Evolutionary conservation across 768 basidiomycete genomes (phyloP), one percentile per base, ranked within the genome.

Genomic region (Cyclocybe aegerita): DNA sequence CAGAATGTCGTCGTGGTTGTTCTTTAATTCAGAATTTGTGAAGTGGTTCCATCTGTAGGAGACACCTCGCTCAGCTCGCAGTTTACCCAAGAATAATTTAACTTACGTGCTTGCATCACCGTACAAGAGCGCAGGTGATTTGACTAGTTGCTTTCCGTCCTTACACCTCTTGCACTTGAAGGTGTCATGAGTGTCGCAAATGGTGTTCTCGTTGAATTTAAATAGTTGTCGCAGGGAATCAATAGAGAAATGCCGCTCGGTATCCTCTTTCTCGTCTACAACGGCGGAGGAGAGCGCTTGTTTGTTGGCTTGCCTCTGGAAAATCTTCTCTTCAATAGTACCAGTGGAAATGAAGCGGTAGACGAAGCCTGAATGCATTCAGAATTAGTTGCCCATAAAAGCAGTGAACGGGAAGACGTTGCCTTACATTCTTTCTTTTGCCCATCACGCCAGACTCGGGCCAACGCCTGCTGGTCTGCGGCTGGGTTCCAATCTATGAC

Each of bases 311-410:
- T 99, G 97, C 40, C 97, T 79, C 67, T 99, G 97, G 69, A 98
- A 98, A 56, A 98, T 97, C 76, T 98, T 98, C 71, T 98, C 96
- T 69, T 98, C 95, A 53, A 98, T 97, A 1, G 95, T 97, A 2
- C 95, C 96, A 0, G 94, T 93, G 4, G 92, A 88, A 57, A 98
- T 95, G 70, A 98, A 99, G 16, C 96, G 91, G 67, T 98, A 99
- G 3, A 98, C 96, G 59, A 99, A 99, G 62, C 93, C 93, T 96
- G 43, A 12, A 12, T 33, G 37, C 33, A 33, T 39, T 34, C 16
- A 53, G 4, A 7, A 41, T 43, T 33, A 39, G 37, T 9, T 12
- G 51, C 17, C 33, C 14, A 43, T 15, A 15, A n/a, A n/a, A 30
- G 23, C 30, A 43, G 16, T 16, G 14, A 17, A 44, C 31, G 10